These are phyloP conservation scores for Globisporangium spiculum DNA, from an alignment of 352 stramenopile species.

Conservation along the genomic window DNA sequence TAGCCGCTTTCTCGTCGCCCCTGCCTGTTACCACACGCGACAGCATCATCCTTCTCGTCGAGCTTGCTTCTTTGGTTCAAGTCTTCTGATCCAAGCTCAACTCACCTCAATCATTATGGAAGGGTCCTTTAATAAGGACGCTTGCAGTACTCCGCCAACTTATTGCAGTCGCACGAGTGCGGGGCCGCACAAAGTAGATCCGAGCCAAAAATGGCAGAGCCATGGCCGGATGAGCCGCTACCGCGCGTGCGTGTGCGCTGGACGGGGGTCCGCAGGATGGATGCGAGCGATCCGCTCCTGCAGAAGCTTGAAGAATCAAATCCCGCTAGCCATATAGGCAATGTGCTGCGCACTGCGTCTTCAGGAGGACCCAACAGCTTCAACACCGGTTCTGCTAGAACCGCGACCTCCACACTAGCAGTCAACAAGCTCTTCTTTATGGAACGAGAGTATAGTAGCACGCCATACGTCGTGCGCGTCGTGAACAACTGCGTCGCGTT, in stretches of 20 bases:
- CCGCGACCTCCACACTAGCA: neutral
- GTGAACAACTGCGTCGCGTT: slow-evolving; percentile 50
- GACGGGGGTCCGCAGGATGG: slow-evolving; percentile 26
- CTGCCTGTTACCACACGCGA: slow-evolving; percentile 13
- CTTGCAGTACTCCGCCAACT: neutral
- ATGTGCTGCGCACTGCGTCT: neutral
- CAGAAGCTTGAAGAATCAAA: neutral
- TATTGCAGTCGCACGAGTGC: slow-evolving; percentile 8
- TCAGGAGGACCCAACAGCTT: neutral
- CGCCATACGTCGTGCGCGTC: slow-evolving; percentile 40
- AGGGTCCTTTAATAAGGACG: neutral
- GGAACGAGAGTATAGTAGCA: slow-evolving; percentile 26
- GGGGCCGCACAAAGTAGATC: neutral
- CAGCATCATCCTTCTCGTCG: slow-evolving; percentile 20
- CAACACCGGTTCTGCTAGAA: neutral
- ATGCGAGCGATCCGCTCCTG: slow-evolving; percentile 5
- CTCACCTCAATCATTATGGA: neutral
- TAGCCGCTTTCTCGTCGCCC: slow-evolving; percentile 20
- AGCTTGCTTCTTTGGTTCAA: slow-evolving; percentile 4
- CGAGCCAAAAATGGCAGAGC: neutral
- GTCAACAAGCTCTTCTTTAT: slow-evolving; percentile 29
- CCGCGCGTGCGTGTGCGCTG: slow-evolving; percentile 28
- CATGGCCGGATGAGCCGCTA: neutral
- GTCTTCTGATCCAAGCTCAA: neutral
- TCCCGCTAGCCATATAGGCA: too few species aligned